Conservation (phyloP, 768 basidiomycete genomes). For the Dioszegia crocea region DNA sequence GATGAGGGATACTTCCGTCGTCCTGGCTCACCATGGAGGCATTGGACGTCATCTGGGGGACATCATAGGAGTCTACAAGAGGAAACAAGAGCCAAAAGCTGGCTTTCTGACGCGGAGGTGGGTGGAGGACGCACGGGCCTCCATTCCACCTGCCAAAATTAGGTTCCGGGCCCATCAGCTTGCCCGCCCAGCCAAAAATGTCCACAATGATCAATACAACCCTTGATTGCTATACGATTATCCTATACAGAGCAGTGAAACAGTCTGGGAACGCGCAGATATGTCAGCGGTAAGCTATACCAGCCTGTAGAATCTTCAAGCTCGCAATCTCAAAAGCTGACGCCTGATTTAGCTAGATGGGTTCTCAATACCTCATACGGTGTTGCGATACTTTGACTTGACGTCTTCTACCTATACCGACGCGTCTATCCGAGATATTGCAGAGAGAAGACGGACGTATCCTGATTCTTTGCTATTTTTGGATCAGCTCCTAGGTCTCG, state of each 20-base stretch:
- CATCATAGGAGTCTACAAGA: too few species aligned
- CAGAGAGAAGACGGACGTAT: conserved; percentile 12
- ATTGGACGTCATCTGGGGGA: too few species aligned
- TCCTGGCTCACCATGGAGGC: too few species aligned
- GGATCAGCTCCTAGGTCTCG: conserved; percentile 29
- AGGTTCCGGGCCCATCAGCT: not conserved
- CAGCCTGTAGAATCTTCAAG: too few species aligned
- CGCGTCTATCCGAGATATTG: conserved; percentile 2
- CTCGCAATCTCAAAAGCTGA: not conserved
- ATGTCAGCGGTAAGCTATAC: conserved; percentile 5
- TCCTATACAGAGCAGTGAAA: not conserved
- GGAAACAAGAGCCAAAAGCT: too few species aligned
- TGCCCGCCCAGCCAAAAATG: not conserved
- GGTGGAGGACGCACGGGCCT: not conserved
- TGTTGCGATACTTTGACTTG: conserved; percentile 40
- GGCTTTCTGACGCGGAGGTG: too few species aligned
- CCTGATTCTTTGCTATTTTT: conserved; percentile 31
- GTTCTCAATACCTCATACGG: conserved; percentile 27
- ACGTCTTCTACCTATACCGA: conserved; percentile 27
- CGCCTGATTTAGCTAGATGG: conserved; percentile 6
- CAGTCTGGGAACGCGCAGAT: not conserved
- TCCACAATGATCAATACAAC: not conserved
- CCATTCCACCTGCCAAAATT: not conserved
- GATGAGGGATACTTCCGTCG: too few species aligned
- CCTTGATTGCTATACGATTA: too few species aligned